Conservation (phyloP, 345 rosid genomes). For the Brassica juncea region DNA sequence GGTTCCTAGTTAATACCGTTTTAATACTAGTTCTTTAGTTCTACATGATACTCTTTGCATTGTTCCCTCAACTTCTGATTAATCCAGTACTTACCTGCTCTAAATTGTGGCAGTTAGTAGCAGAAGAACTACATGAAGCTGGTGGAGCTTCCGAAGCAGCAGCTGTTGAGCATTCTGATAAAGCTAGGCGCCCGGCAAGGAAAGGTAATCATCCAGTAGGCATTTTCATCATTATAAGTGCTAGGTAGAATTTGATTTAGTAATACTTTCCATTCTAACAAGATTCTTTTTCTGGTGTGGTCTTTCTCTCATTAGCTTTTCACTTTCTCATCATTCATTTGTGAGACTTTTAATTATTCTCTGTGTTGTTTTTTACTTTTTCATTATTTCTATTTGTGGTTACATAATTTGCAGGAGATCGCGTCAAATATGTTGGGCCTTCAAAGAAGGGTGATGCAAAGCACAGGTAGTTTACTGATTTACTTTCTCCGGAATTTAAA, state of each 20-base stretch:
- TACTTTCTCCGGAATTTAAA: background rate
- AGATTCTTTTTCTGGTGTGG: conserved; percentile 10
- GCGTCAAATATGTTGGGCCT: conserved; percentile 78
- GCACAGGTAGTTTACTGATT: conserved; percentile 56
- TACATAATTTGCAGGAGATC: conserved; percentile 64
- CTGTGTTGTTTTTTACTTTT: conserved; percentile 7
- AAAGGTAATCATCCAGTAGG: conserved; percentile 55
- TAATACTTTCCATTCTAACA: background rate
- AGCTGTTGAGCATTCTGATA: conserved; percentile 55
- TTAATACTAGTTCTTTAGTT: conserved; percentile 10
- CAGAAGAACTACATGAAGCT: conserved; percentile 62
- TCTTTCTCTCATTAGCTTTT: conserved; percentile 19
- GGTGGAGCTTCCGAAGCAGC: conserved; percentile 54
- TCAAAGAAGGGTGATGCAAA: conserved; percentile 55
- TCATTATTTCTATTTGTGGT: conserved; percentile 2
- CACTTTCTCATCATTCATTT: conserved; percentile 13
- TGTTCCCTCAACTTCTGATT: background rate
- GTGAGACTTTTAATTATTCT: conserved; percentile 8
- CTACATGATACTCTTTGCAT: conserved; percentile 2
- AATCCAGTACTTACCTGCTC: background rate
- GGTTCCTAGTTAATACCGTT: conserved; percentile 2
- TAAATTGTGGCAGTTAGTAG: conserved; percentile 57
- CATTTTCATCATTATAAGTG: conserved; percentile 21
- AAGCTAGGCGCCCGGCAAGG: conserved; percentile 55
- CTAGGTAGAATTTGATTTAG: conserved; percentile 1